Base-by-base conservation (phyloP, 371 early-diverging fungal species). In the Saksenaea vasiformis region DNA sequence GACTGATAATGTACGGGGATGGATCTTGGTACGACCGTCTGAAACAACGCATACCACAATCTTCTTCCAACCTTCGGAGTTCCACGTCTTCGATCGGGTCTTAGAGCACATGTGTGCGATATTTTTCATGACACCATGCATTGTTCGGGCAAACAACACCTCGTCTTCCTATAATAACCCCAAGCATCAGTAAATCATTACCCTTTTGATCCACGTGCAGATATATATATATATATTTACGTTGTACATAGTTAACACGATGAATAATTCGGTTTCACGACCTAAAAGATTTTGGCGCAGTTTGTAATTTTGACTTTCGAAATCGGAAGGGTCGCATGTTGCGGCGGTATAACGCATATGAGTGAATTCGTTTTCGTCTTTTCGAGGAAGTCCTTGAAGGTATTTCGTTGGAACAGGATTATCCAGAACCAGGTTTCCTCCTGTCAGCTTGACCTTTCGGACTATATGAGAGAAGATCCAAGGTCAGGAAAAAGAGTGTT, bases 191-290 rank as follows among this genome's bases (percentile, higher is more conserved):
- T 17, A 41, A 2, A 17, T 54, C 37, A 19, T 19, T 37, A 27
- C 38, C 35, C 11, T 51, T 39, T 22, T 53, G 15, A 19, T 13
- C 41, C 26, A 34, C 11, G 58, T 41, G 14, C 43, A 14, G 44
- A n/a, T 15, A 44, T 24, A 38, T 39, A 14, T 56, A 17, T 27
- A 9, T 34, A 44, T 22, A 59, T 79, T 84, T 81, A 86, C 88
- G 72, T 95, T 95, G 83, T 95, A 96, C 96, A 96, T 94, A 54
- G 97, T 96, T 62, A 95, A 78, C 54, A 95, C 95, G 61, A 92
- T 88, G 69, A 92, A 93, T 39, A 97, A 71, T 74, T 96, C 97
- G 3, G 96, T 96, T 62, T 85, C 64, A 27, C 88, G 82, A 37
- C 86, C 77, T 61, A 89, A 69, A 70, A 90, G 81, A 62, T 87